A percentile compares a stretch with the other conserved stretches of the same genome.
phyloP scores from a whole-genome alignment of 139 green algal species.

The Desmodesmus armatus region DNA sequence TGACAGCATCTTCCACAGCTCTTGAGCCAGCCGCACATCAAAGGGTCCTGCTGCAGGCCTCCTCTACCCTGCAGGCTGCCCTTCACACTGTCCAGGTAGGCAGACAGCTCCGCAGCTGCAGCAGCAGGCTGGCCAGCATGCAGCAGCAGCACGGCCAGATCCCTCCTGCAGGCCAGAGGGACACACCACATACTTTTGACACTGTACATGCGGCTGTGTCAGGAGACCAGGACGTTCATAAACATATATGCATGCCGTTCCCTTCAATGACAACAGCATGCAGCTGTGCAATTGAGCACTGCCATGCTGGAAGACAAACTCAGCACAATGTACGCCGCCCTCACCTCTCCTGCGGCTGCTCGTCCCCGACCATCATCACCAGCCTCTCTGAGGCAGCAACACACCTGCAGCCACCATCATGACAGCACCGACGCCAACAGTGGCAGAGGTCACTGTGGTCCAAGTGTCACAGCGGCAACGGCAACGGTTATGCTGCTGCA shows the following conservation, averaged over 20 bases:
- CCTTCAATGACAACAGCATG: neutral
- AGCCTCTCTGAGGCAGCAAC: constrained; percentile 75
- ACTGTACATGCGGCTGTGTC: neutral
- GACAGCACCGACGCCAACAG: neutral
- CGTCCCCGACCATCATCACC: constrained; percentile 70
- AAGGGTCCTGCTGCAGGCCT: constrained; percentile 36
- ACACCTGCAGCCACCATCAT: neutral
- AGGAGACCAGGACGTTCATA: too few relatives aligned
- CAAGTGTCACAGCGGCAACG: neutral
- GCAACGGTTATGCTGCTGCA: neutral
- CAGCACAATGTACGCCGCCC: constrained; percentile 9
- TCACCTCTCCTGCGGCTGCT: constrained; percentile 54
- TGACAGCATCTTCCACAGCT: constrained; percentile 34
- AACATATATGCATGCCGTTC: neutral
- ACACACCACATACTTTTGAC: neutral
- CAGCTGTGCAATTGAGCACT: neutral
- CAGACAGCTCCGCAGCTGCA: constrained; percentile 64
- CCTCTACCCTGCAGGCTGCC: too few relatives aligned
- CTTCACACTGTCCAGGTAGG: constrained; percentile 43
- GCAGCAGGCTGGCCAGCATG: constrained; percentile 61
- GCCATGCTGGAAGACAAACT: neutral
- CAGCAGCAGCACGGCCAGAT: constrained; percentile 71
- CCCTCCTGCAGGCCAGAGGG: constrained; percentile 47
- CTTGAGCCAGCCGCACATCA: constrained; percentile 31
- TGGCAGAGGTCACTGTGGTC: neutral